phyloP scores from a whole-genome alignment of 2,329 filamentous ascomycete species.

The Colletotrichum theobromicola region DNA sequence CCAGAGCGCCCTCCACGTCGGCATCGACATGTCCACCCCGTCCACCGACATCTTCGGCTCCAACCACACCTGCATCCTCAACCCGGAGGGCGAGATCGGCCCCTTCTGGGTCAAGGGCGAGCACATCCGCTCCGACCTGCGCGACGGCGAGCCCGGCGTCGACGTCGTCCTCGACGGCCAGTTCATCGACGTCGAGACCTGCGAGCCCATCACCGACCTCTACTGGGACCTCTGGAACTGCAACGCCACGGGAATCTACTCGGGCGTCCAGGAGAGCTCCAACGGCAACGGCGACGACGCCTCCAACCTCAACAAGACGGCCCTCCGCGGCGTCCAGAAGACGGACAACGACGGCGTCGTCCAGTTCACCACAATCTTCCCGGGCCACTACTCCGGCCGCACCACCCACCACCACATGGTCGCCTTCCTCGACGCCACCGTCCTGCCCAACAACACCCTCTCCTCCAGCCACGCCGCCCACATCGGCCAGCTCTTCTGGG shows the following conservation, averaged over 20 bases:
- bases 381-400: conserved; percentile 49
- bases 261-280: conserved; percentile 28
- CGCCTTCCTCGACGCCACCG: conserved; percentile 5
- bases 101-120: conserved; percentile 43
- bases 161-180: conserved; percentile 12
- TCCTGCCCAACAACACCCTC: conserved; percentile 47
- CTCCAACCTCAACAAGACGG: conserved; percentile 2
- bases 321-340: conserved; percentile 20
- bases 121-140: conserved; percentile 14
- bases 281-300: conserved; percentile 6
- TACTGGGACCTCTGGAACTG: conserved; percentile 26
- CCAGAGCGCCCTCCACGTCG: not conserved
- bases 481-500: conserved; percentile 19
- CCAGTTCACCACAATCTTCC: conserved; percentile 49
- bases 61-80: conserved; percentile 47
- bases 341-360: conserved; percentile 24
- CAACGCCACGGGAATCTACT: conserved; percentile 47
- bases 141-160: conserved; percentile 6
- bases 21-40: not conserved
- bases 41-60: conserved; percentile 33
- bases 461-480: conserved; percentile 44
- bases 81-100: conserved; percentile 50
- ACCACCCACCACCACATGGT: conserved; percentile 52
- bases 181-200: conserved; percentile 17
- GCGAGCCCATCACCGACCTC: conserved; percentile 16